A percentile compares a stretch with the other conserved stretches of the same genome.
Conservation (phyloP, 805 yeast genomes). For the Isabelozyma gotoi region DNA sequence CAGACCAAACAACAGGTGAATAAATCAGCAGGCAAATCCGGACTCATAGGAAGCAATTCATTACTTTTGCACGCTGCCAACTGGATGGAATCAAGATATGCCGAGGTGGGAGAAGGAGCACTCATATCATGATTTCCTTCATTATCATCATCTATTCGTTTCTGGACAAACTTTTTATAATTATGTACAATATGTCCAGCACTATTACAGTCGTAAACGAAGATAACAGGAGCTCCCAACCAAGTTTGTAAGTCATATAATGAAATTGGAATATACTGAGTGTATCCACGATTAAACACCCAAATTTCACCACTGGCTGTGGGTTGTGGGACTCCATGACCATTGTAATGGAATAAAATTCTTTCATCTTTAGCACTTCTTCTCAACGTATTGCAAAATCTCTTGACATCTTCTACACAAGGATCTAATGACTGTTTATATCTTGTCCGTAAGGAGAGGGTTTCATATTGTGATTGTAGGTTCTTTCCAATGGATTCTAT, state of each 20-base stretch:
- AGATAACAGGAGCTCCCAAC: slow-evolving; percentile 97
- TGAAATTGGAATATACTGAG: slow-evolving; percentile 96
- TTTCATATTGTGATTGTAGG: slow-evolving; percentile 85
- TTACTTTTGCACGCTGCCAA: slow-evolving; percentile 88
- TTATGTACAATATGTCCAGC: slow-evolving; percentile 93
- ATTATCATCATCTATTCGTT: slow-evolving; percentile 82
- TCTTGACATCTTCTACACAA: slow-evolving; percentile 89
- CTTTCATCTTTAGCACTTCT: slow-evolving; percentile 93
- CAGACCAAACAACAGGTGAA: slow-evolving; percentile 95
- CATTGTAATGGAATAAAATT: slow-evolving; percentile 90
- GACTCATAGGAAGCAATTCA: slow-evolving; percentile 88
- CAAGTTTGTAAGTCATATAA: slow-evolving; percentile 93
- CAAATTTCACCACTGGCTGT: slow-evolving; percentile 95
- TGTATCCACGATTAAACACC: slow-evolving; percentile 96
- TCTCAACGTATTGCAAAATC: slow-evolving; percentile 85
- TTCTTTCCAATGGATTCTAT: slow-evolving; percentile 87
- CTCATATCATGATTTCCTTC: slow-evolving; percentile 52
- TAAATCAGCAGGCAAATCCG: slow-evolving; percentile 92
- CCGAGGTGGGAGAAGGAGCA: slow-evolving; percentile 62
- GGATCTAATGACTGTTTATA: slow-evolving; percentile 93
- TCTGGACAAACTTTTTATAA: slow-evolving; percentile 86
- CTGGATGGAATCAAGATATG: slow-evolving; percentile 85
- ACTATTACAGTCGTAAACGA: slow-evolving; percentile 90
- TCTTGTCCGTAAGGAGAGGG: slow-evolving; percentile 79
- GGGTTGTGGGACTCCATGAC: slow-evolving; percentile 98